Base-by-base conservation (phyloP, 805 yeast genomes). In the Candida saitoana region DNA sequence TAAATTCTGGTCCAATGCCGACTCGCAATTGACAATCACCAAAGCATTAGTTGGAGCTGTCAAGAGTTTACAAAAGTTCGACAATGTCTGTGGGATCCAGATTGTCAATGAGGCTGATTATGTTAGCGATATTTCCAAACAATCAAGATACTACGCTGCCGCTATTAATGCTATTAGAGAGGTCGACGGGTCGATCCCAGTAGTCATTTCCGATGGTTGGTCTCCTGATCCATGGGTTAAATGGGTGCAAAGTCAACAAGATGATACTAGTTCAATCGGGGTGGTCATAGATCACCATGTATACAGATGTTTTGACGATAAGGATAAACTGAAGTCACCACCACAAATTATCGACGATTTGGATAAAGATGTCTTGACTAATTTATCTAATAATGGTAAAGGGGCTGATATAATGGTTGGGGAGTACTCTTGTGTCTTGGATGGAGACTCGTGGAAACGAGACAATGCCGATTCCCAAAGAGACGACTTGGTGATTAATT, bases 191-290 rank as follows among this genome's bases (percentile, higher is more conserved):
- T 61, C 61, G 2, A 62, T 88, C 25, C 96, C 96, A 0, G 69
- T 91, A 4, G 66, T 85, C 14, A 84, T 91, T 27, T 87, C 96
- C 2, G 98, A 91, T 58, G 96, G 96, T 3, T 93, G 98, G 98
- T 83, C 88, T 82, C 76, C 93, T 4, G 76, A 76, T 49, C 86
- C 79, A 56, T 87, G 89, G 87, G 81, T 74, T 18, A 67, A 79
- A 46, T 86, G 84, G 82, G 60, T 87, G 6, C 73, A 73, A 38
- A 56, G 64, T 25, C 72, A 74, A 29, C 63, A 63, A 34, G 47
- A 56, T 12, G 54, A 61, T 2, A 61, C 62, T 3, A 60, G 60
- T 3, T 54, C 65, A 12, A 49, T 79, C 4, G 91, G 90, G 2
- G 74, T 88, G 6, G 77, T 90, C 0, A 70, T 91, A 32, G 99